These are phyloP conservation scores for Aspergillus ruber DNA, from an alignment of 2,329 filamentous ascomycete genomes.

Conservation along the genomic window DNA sequence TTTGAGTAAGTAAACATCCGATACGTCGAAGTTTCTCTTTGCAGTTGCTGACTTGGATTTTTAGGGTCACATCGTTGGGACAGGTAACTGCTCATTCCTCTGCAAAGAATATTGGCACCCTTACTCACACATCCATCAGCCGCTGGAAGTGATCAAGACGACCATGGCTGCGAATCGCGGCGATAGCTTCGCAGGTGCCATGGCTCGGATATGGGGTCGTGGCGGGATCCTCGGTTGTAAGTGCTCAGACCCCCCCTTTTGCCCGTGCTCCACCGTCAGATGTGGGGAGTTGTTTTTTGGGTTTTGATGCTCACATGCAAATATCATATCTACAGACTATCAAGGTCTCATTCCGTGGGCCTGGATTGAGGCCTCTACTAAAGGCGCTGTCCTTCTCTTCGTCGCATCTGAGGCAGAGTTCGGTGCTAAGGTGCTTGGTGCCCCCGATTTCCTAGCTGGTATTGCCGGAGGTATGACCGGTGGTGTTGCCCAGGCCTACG, in stretches of 20 bases:
- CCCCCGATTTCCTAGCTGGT: conserved; percentile 77
- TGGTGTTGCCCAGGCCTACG: conserved; percentile 95
- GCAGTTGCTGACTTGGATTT: conserved; percentile 13
- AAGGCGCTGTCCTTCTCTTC: conserved; percentile 97
- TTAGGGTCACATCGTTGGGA: conserved; percentile 60
- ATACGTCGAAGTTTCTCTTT: background rate
- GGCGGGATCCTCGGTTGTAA: conserved; percentile 91
- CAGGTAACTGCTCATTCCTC: conserved; percentile 43
- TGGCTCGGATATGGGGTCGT: conserved; percentile 84
- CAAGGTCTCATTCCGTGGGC: conserved; percentile 99
- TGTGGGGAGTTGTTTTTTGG: conserved; percentile 9
- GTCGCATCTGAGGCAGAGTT: conserved; percentile 98
- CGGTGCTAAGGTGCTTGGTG: conserved; percentile 77
- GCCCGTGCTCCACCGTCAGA: conserved; percentile 6
- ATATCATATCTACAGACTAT: conserved; percentile 61
- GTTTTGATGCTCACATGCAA: conserved; percentile 7
- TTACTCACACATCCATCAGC: conserved; percentile 60
- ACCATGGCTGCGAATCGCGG: conserved; percentile 97
- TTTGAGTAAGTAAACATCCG: conserved; percentile 62
- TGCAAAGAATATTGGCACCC: conserved; percentile 1
- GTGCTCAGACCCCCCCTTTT: conserved; percentile 27
- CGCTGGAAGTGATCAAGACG: conserved; percentile 97
- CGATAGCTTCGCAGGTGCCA: conserved; percentile 75
- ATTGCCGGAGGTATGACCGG: conserved; percentile 88
- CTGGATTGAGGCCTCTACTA: conserved; percentile 99